Conservation (phyloP, 1,284 basidiomycete species). For the Malassezia pachydermatis region DNA sequence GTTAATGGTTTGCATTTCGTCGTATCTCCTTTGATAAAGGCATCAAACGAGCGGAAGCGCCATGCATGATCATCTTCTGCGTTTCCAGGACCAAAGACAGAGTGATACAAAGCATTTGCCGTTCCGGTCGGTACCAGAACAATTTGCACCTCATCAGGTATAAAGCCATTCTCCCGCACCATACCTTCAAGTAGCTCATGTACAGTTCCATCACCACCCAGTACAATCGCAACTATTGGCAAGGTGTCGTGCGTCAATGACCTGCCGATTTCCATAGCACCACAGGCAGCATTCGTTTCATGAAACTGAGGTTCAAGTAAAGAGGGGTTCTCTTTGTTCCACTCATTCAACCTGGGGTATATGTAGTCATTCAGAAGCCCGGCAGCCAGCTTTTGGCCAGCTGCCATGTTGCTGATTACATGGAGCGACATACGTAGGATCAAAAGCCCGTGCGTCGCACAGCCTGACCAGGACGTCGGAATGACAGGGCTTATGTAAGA, state of each 20-base stretch:
- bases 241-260: not conserved
- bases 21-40: not conserved
- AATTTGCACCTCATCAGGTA: conserved; percentile 12
- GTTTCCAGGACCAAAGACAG: conserved; percentile 50
- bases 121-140: conserved; percentile 65
- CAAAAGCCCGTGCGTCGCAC: conserved; percentile 6
- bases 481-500: too few species aligned
- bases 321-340: not conserved
- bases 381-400: not conserved
- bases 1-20: not conserved
- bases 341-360: not conserved
- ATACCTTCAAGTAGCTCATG: conserved; percentile 42
- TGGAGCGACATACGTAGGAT: conserved; percentile 3
- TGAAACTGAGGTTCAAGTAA: not conserved
- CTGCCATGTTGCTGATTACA: conserved; percentile 11
- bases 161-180: conserved; percentile 1
- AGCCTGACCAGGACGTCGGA: too few species aligned
- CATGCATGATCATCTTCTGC: conserved; percentile 4
- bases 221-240: conserved; percentile 19
- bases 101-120: conserved; percentile 77
- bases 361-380: not conserved
- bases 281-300: conserved; percentile 3
- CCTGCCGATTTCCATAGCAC: conserved; percentile 1
- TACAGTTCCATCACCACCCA: conserved; percentile 48
- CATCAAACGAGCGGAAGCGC: conserved; percentile 9